phyloP scores from a whole-genome alignment of 768 basidiomycete species.

The Suillus subalutaceus region DNA sequence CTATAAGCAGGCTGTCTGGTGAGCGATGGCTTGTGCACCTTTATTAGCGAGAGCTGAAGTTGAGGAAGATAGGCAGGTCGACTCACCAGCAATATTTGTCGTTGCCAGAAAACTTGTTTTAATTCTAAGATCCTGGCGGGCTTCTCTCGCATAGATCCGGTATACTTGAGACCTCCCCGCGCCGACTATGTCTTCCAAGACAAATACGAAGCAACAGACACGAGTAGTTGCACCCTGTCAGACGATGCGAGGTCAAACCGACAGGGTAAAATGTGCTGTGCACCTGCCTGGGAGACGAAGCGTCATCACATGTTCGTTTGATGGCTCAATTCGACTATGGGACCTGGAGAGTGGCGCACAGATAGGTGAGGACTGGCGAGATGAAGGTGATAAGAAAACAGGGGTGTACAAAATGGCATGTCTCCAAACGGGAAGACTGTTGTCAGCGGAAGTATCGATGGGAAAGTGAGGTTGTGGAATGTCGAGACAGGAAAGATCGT shows the following conservation, averaged over 20 bases:
- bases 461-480: neutral
- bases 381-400: neutral
- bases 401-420: neutral
- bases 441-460: neutral
- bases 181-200: neutral
- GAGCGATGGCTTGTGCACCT: neutral
- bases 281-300: neutral
- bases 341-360: neutral
- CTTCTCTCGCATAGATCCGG: neutral
- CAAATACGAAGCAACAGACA: too few species aligned
- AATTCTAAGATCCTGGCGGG: neutral
- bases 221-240: too few species aligned
- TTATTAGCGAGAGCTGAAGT: neutral
- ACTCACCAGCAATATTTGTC: neutral
- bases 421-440: neutral
- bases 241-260: neutral
- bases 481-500: neutral
- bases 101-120: neutral
- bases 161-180: neutral
- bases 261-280: neutral
- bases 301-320: neutral
- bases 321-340: neutral
- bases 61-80: neutral
- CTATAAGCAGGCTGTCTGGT: neutral
- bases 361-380: neutral